Evolutionary conservation across 2,329 filamentous ascomycete genomes (phyloP), one percentile per base, ranked within the genome.

Genomic region (Sporothrix dimorphospora): DNA sequence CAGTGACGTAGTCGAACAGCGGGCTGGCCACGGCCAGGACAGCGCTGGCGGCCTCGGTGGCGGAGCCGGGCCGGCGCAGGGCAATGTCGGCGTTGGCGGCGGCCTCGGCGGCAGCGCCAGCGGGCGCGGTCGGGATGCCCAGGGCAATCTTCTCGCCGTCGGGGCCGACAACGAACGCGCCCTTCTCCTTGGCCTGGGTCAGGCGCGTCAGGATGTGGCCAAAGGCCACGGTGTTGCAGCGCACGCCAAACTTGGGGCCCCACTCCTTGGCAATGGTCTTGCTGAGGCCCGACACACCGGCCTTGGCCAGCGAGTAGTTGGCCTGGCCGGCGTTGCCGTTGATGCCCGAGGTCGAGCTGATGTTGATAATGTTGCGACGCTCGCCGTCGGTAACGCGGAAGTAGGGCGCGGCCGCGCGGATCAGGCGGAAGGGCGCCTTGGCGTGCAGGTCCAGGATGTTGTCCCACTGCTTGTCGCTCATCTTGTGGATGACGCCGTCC

Each of bases 201-300:
- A 97, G 82, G 3, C 94, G 85, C 0, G 94, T 97, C 76, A 89
- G 83, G 76, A 97, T 95, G 79, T 91, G 88, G 0, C 94, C 94
- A 77, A 97, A 97, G 4, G 93, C 93, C 69, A 97, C 85, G 2
- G 93, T 94, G 81, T 97, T 97, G 53, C 90, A 88, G 72, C 94
- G 86, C 6, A 97, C 94, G 69, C 93, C 94, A 77, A 94, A 97
- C 49, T 85, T 81, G 0, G 92, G 93, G 0, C 94, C 94, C 94
- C 94, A 97, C 84, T 97, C 91, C 83, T 97, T 97, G 3, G 94
- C 93, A 78, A 97, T 93, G 1, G 93, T 94, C 84, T 96, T 97
- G 73, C 92, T 94, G 72, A 97, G 86, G 6, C 94, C 94, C 12
- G 88, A 88, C 16, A 97, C 89, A 61, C 93, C 94, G 3, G 94